Base-by-base conservation (phyloP, 352 stramenopile species). In the Phytophthora chlamydospora region DNA sequence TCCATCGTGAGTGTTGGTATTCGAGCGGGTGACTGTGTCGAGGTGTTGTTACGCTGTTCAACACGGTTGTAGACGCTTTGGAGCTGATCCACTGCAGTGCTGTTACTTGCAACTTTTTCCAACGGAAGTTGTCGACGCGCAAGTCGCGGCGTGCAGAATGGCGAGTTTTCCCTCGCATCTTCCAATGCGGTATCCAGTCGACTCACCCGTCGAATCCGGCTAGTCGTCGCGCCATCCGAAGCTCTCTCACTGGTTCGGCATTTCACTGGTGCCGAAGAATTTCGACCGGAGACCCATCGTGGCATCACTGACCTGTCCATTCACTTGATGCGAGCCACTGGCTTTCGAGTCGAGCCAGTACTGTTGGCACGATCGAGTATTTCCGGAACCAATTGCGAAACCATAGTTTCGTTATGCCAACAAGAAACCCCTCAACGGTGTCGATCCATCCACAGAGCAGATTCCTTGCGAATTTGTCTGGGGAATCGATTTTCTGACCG, bases 171-270 rank as follows among this genome's bases (percentile, higher is more conserved):
- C 16, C 58, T 59, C 11, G 58, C 51, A 43, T 68, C 64, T 53
- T 65, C 29, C 16, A 73, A 41, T 24, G 58, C 64, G 12, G 14
- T 56, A 39, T 73, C 64, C 38, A 73, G 27, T 21, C 64, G 58
- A 58, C 17, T 65, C 19, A 48, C 19, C 2, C 64, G 39, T 40
- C 64, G 58, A 48, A 3, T 52, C 24, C 21, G 47, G 31, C 8
- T 14, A 9, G 41, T 55, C 13, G 46, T 32, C 12, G 8, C 29
- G 14, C 12, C 43, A 46, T 52, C 41, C 1, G 34, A 5, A 1
- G 19, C n/a, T 57, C 36, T 40, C 19, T 9, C 38, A 49, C 48
- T 38, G 32, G 29, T 19, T 40, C 43, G 40, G 13, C 3, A 29
- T 17, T 48, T 58, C 32, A 42, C 17, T 14, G 32, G 58, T 21